Conservation (phyloP, 2,329 filamentous ascomycete genomes). For the Ascochyta rabiei region DNA sequence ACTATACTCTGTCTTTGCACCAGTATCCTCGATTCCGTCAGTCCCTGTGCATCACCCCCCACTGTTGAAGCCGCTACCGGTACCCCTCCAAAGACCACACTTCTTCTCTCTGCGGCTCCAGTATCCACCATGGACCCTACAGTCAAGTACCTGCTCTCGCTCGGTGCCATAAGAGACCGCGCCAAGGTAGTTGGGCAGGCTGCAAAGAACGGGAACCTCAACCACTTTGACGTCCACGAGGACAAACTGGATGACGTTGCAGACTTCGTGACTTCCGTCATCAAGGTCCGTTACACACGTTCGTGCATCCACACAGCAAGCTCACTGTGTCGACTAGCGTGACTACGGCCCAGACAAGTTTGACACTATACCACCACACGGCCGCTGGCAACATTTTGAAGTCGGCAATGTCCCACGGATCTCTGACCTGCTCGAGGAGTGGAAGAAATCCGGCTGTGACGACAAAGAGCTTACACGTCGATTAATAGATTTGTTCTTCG, state of each 20-base stretch:
- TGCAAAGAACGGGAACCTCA: conserved; percentile 57
- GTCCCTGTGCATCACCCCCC: conserved; percentile 5
- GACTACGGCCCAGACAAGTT: conserved; percentile 68
- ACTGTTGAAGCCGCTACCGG: conserved; percentile 3
- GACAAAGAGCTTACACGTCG: conserved; percentile 73
- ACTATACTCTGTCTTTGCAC: neutral
- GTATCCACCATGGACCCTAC: conserved; percentile 27
- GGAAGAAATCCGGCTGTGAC: conserved; percentile 62
- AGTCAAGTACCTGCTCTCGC: conserved; percentile 35
- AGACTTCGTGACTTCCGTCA: conserved; percentile 81
- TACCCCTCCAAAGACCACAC: conserved; percentile 10
- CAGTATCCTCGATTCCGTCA: neutral
- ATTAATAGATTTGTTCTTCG: conserved; percentile 75
- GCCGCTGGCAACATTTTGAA: conserved; percentile 78
- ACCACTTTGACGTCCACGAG: conserved; percentile 86
- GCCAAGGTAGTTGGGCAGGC: conserved; percentile 34
- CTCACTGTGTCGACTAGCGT: conserved; percentile 54
- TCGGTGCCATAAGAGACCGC: conserved; percentile 37
- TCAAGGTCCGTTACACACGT: conserved; percentile 70
- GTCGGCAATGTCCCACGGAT: conserved; percentile 75
- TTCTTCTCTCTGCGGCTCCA: neutral
- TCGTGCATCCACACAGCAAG: neutral
- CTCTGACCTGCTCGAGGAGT: conserved; percentile 69
- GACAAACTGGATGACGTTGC: conserved; percentile 79
- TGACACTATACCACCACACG: conserved; percentile 68